Conservation (phyloP, 805 yeast species). For the Teunomyces barrocoloradensis region DNA sequence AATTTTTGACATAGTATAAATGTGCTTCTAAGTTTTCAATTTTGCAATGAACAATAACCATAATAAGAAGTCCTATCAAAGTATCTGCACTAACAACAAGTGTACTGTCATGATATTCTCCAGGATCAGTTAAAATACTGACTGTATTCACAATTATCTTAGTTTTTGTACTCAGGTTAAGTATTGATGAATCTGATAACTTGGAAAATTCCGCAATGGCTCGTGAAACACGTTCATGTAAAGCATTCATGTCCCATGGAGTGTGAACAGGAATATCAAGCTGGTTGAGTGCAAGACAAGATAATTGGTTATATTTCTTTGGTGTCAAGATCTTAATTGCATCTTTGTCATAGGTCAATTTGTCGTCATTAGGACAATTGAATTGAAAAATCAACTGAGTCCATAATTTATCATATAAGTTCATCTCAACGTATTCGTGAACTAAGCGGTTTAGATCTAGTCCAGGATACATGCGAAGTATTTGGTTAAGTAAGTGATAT, state of each 20-base stretch:
- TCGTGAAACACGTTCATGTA: slow-evolving; percentile 39
- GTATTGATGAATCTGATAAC: slow-evolving; percentile 36
- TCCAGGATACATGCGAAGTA: slow-evolving; percentile 32
- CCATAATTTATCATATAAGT: slow-evolving; percentile 70
- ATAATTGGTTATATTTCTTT: slow-evolving; percentile 31
- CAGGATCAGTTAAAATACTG: slow-evolving; percentile 40
- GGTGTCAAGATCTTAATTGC: slow-evolving; percentile 27
- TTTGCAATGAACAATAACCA: slow-evolving; percentile 65
- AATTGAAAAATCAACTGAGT: slow-evolving; percentile 36
- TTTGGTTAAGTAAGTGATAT: slow-evolving; percentile 27
- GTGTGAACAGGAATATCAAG: slow-evolving; percentile 43
- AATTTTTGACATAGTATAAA: slow-evolving; percentile 61
- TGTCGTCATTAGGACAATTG: slow-evolving; percentile 22
- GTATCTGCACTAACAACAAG: slow-evolving; percentile 75
- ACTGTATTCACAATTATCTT: slow-evolving; percentile 52
- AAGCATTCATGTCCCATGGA: slow-evolving; percentile 38
- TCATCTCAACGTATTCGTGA: slow-evolving; percentile 69
- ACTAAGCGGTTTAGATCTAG: slow-evolving; percentile 53
- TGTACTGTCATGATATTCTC: neutral
- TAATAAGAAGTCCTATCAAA: slow-evolving; percentile 64
- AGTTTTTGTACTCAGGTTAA: slow-evolving; percentile 47
- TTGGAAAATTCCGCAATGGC: slow-evolving; percentile 55
- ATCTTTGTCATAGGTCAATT: slow-evolving; percentile 18
- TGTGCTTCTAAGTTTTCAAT: slow-evolving; percentile 61
- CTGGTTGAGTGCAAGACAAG: slow-evolving; percentile 48